Base-by-base conservation (phyloP, 768 basidiomycete genomes). In the Leucosporidium yakuticum region DNA sequence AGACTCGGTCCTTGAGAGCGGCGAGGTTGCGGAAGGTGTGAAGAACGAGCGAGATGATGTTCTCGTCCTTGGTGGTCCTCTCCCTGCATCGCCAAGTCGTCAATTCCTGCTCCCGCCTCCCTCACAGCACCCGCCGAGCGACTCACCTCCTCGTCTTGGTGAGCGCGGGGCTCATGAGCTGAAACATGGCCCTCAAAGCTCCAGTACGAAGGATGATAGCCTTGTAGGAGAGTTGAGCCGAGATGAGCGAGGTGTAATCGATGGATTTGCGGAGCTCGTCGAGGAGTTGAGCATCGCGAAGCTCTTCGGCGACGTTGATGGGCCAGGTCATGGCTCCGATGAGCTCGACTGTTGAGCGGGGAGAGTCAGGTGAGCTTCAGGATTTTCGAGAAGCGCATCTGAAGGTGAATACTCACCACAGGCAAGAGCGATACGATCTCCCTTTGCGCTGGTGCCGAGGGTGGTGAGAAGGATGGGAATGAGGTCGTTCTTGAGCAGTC, bases 281-380 rank as follows among this genome's bases (percentile, higher is more conserved):
- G 54, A 92, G 89, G 44, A 80, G 77, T 76, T 89, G 87, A 63
- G 97, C 85, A 76, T 98, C 96, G 74, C 88, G 89, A 70, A 99
- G 82, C 79, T 98, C 96, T 75, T 91, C 89, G 0, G 91, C 89
- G 70, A 98, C 82, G 78, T 98, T 91, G 63, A 99, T 95, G 0
- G 96, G 96, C 96, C 96, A 99, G 2, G 95, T 98, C 90, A 99
- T 90, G 0, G 94, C 93, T 0, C 91, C 90, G 77, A 98, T 87
- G 29, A 99, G 81, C 77, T 98, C 96, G 12, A 86, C 81, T 81
- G 70, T 20, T n/a, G 14, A 2, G 20, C 0, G 4, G 0, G 4
- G 29, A 36, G 25, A 12, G 39, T 58, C 50, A 63, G 29, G 29
- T 20, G 20, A 23, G 11, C 23, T 25, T 2, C 59, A 29, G 8